Evolutionary conservation across 352 stramenopile species (phyloP).

Genomic region (Phytophthora chlamydospora): DNA sequence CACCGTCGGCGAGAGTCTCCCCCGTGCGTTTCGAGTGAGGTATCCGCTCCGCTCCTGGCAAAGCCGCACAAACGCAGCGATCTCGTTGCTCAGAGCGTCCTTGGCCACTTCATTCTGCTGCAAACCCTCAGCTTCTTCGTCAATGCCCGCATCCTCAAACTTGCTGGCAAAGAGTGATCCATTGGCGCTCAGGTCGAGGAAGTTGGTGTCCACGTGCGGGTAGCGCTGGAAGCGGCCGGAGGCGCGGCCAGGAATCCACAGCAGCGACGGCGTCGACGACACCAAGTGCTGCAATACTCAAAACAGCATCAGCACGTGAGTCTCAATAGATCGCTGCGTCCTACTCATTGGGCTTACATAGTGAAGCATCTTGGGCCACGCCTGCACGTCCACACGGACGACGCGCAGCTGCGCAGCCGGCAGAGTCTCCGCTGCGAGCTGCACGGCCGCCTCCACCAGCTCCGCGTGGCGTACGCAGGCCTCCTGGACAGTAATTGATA

Average conservation of each 20-base stretch:
- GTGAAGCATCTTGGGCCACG: conserved; percentile 31
- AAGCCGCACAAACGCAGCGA: conserved; percentile 41
- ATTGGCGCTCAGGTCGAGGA: conserved; percentile 50
- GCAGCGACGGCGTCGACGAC: conserved; percentile 47
- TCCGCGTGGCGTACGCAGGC: conserved; percentile 24
- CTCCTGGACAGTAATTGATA: background rate
- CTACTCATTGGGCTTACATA: conserved; percentile 38
- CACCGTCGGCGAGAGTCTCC: conserved; percentile 14
- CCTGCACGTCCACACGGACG: conserved; percentile 30
- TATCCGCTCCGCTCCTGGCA: conserved; percentile 41
- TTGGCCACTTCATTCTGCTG: conserved; percentile 18
- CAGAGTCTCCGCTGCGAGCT: conserved; percentile 20
- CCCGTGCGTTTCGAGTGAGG: conserved; percentile 27
- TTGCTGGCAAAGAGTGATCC: conserved; percentile 18
- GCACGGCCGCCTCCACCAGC: conserved; percentile 27
- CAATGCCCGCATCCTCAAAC: background rate
- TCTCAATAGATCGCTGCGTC: no score
- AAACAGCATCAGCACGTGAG: conserved; percentile 1
- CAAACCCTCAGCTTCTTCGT: background rate
- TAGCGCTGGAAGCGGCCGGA: conserved; percentile 61
- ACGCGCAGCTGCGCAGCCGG: conserved; percentile 32
- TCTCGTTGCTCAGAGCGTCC: conserved; percentile 21
- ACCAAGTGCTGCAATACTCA: conserved; percentile 50
- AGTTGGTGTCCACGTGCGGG: conserved; percentile 60
- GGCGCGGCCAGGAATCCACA: conserved; percentile 57